Evolutionary conservation across 306 rosid species (phyloP), one percentile per base, ranked within the genome.

Genomic region (Alnus rubra): DNA sequence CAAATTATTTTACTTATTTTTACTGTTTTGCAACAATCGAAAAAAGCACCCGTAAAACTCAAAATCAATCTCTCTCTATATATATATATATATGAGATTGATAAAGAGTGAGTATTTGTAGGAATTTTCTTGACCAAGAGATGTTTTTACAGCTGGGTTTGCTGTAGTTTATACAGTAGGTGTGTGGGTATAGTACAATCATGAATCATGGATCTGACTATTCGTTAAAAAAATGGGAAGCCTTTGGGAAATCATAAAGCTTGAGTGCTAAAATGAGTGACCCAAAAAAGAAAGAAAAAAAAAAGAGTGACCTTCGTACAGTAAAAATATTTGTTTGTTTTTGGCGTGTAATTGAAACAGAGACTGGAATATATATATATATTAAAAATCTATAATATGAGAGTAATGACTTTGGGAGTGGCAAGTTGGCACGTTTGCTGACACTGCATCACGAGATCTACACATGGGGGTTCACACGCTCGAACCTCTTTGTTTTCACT

Each of bases 141-240:
- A 1, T 1, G 6, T 3, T 30, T 48, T 68, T 67, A 78, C 77
- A 75, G 83, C 81, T 80, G 76, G 71, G 8, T 49, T 77, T 33
- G 14, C 73, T 44, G 31, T 33, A 31, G 49, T 69, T 51, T 31
- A 33, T 4, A 48, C 71, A 6, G 83, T 56, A 52, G 73, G 64
- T 69, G 76, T 53, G 48, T 44, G 23, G 23, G 37, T 19, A 42
- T 51, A 49, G 39, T 54, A 48, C 70, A 16, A 62, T 63, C 79
- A 47, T 62, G 85, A 16, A 55, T 70, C 81, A 53, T 74, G 87
- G 53, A 64, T 80, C 83, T 62, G 83, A 80, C 78, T 56, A 10
- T 48, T 28, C 51, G 67, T 53, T 42, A 76, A 69, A 59, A 76
- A 81, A 39, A 19, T 2, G 52, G 72, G 44, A 35, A 52, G 53